Conservation (phyloP, 495 filamentous ascomycete genomes). For the Annulohypoxylon nitens region DNA sequence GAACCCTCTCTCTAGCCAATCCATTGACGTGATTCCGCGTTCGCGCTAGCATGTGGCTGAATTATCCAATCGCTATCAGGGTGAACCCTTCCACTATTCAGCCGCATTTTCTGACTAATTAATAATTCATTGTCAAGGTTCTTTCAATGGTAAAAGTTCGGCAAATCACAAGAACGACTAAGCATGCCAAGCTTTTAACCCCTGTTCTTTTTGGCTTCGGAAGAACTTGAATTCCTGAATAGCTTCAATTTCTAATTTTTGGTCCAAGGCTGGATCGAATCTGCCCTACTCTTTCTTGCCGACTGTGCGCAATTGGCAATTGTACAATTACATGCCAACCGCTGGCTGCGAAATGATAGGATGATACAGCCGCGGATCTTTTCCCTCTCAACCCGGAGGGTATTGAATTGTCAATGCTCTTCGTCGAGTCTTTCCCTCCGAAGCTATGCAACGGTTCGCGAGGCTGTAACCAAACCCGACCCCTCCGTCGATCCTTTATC, state of each 20-base stretch:
- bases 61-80: conserved; percentile 27
- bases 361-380: conserved; percentile 78
- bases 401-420: conserved; percentile 58
- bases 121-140: not conserved
- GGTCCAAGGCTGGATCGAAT: conserved; percentile 32
- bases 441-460: conserved; percentile 67
- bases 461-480: conserved; percentile 53
- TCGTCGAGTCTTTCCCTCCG: conserved; percentile 59
- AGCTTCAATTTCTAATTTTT: conserved; percentile 50
- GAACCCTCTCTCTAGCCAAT: conserved; percentile 41
- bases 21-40: conserved; percentile 50
- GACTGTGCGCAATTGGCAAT: conserved; percentile 20
- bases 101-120: conserved; percentile 12
- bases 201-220: conserved; percentile 34
- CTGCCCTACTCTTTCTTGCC: conserved; percentile 9
- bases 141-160: conserved; percentile 27
- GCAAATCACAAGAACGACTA: conserved; percentile 12
- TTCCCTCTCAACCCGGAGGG: conserved; percentile 61
- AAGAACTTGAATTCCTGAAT: conserved; percentile 47
- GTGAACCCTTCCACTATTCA: conserved; percentile 4
- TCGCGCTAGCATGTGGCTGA: conserved; percentile 26
- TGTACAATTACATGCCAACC: conserved; percentile 16
- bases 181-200: conserved; percentile 15
- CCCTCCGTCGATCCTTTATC: conserved; percentile 56
- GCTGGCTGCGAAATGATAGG: conserved; percentile 41